Base-by-base conservation (phyloP, 176 grass and related monocot genomes). In the Melocanna baccifera region DNA sequence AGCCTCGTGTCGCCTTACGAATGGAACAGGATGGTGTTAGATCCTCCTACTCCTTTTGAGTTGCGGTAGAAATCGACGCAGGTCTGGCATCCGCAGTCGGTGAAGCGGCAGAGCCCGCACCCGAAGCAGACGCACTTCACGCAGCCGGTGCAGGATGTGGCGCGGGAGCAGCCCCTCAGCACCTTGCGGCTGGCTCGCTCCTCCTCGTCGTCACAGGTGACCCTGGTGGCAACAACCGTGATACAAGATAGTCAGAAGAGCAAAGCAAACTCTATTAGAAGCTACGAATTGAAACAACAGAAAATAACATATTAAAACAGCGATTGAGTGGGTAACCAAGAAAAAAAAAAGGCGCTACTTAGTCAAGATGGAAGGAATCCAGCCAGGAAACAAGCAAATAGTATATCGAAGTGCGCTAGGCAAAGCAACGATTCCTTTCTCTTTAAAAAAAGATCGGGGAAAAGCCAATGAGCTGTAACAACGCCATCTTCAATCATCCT, bases 121-220 rank as follows among this genome's bases (percentile, higher is more conserved):
- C 96, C 96, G 23, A 98, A 98, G 82, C 96, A 98, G 23, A 98
- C 96, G 48, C 96, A 98, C 76, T 94, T 92, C 18, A 90, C 83
- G 87, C 96, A 98, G 36, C 96, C 96, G 12, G 78, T 71, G 87
- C 96, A 98, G 5, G 93, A 95, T 9, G 96, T 82, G 2, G 87
- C 62, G 19, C 93, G 83, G 14, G 83, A 81, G 78, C 96, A 98
- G 12, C 93, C 91, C 61, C 93, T 74, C 40, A 98, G 69, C 36
- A 92, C 93, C 93, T 98, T 98, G 55, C 93, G 91, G 86, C 93
- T 98, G 0, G 83, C 93, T 47, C 96, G 84, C 87, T 98, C 96
- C 83, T 98, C 96, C 12, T 98, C 96, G 26, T 93, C 93, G 6
- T 93, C 91, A 6, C 96, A 98, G 57, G 40, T 90, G 37, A 93